phyloP scores from a whole-genome alignment of 2,329 filamentous ascomycete species.

The Diaporthe sp. region DNA sequence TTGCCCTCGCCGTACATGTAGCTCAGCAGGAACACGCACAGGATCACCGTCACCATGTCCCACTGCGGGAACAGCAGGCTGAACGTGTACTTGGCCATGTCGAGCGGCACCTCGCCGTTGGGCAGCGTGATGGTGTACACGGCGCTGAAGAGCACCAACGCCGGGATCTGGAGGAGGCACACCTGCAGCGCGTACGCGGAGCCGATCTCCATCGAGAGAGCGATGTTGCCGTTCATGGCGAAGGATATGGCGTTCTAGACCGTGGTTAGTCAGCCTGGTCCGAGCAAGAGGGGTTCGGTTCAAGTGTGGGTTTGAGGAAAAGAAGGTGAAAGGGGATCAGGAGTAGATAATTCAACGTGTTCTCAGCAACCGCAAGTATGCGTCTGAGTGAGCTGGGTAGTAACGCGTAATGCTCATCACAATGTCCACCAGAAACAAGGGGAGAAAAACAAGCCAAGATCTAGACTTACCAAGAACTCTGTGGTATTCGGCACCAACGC shows the following conservation, averaged over 20 bases:
- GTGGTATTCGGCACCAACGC: conserved; percentile 98
- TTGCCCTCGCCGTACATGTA: conserved; percentile 99
- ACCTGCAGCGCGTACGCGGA: conserved; percentile 97
- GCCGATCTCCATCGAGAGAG: conserved; percentile 98
- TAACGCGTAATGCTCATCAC: conserved; percentile 42
- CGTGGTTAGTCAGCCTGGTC: neutral
- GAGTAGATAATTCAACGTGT: conserved; percentile 39
- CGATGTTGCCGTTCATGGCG: conserved; percentile 99
- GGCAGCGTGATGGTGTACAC: conserved; percentile 69
- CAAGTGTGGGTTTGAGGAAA: neutral
- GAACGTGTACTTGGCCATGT: conserved; percentile 75
- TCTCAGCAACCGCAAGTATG: conserved; percentile 33
- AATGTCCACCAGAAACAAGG: conserved; percentile 12
- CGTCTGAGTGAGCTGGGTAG: conserved; percentile 42
- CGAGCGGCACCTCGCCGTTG: conserved; percentile 50
- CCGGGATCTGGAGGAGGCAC: conserved; percentile 93
- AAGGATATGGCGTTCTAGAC: conserved; percentile 94
- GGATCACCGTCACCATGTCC: conserved; percentile 97
- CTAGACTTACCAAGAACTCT: conserved; percentile 84
- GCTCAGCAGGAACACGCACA: conserved; percentile 95
- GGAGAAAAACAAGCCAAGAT: neutral
- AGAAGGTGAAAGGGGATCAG: conserved; percentile 27
- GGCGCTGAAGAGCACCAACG: conserved; percentile 91
- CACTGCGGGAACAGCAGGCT: conserved; percentile 96
- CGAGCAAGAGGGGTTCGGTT: too few species aligned